phyloP scores from a whole-genome alignment of 768 basidiomycete genomes.

The Clavulina sp. region DNA sequence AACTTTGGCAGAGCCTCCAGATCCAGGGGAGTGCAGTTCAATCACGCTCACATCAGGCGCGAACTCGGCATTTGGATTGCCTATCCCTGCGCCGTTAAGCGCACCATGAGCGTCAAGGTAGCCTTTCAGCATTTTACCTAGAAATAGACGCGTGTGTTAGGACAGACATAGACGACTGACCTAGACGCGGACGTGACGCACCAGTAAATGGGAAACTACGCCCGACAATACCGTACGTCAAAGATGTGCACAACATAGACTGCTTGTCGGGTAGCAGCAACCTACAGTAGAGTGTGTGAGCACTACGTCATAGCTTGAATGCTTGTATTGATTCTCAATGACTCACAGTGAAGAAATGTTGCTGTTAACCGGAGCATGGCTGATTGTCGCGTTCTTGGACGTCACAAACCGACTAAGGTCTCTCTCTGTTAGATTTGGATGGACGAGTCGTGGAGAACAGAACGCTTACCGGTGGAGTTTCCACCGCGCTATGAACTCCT shows the following conservation, averaged over 20 bases:
- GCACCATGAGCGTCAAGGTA: slow-evolving; percentile 48
- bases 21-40: slow-evolving; percentile 29
- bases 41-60: slow-evolving; percentile 29
- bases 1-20: slow-evolving; percentile 46
- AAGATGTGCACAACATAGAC: slow-evolving; percentile 42
- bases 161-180: background rate
- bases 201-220: slow-evolving; percentile 57
- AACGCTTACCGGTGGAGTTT: slow-evolving; percentile 32
- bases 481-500: slow-evolving; percentile 46
- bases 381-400: slow-evolving; percentile 39
- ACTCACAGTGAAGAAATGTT: slow-evolving; percentile 32
- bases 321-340: too few species aligned
- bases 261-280: slow-evolving; percentile 33
- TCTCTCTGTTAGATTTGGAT: too few species aligned
- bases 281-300: background rate
- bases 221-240: slow-evolving; percentile 51
- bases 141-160: background rate
- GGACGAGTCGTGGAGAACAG: too few species aligned
- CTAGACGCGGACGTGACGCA: background rate
- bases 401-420: slow-evolving; percentile 54
- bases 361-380: slow-evolving; percentile 47
- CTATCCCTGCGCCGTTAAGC: slow-evolving; percentile 39
- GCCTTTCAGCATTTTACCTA: slow-evolving; percentile 41
- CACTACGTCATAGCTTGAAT: too few species aligned
- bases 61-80: slow-evolving; percentile 63